Conservation (phyloP, 495 filamentous ascomycete species). For the Penicillium salamii region DNA sequence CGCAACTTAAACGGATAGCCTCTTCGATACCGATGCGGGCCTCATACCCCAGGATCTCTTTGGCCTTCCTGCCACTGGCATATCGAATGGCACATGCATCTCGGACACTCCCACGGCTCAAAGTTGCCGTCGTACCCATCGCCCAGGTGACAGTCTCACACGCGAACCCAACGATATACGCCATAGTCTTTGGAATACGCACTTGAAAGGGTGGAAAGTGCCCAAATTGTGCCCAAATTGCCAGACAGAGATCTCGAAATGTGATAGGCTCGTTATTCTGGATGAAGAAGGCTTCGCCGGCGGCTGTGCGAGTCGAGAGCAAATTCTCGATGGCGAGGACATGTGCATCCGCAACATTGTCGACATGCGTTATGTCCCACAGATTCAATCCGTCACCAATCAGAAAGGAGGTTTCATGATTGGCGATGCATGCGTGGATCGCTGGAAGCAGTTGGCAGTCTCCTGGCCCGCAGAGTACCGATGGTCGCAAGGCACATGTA, state of each 20-base stretch:
- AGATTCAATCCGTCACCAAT: constrained; percentile 57
- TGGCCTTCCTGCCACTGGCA: constrained; percentile 57
- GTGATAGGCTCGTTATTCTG: constrained; percentile 61
- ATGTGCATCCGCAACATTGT: constrained; percentile 61
- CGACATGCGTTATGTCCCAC: constrained; percentile 60
- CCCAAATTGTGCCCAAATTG: constrained; percentile 57
- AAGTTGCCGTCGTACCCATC: constrained; percentile 42
- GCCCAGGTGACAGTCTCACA: constrained; percentile 53
- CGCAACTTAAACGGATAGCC: constrained; percentile 50
- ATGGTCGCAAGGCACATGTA: constrained; percentile 57
- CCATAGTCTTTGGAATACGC: constrained; percentile 50
- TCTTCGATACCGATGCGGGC: constrained; percentile 55
- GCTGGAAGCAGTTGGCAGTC: constrained; percentile 52
- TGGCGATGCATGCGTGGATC: constrained; percentile 55
- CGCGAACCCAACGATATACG: constrained; percentile 45
- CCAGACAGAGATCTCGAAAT: constrained; percentile 59
- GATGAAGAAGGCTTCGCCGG: constrained; percentile 62
- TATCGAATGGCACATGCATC: constrained; percentile 55
- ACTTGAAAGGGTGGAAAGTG: constrained; percentile 52
- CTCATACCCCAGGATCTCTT: constrained; percentile 55
- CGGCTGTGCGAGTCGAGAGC: constrained; percentile 50
- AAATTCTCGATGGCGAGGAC: constrained; percentile 60
- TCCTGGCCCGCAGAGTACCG: constrained; percentile 55
- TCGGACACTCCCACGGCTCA: constrained; percentile 55
- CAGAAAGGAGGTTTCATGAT: constrained; percentile 54